Base-by-base conservation (phyloP, 108 stramenopile species). In the Seminavis robusta region DNA sequence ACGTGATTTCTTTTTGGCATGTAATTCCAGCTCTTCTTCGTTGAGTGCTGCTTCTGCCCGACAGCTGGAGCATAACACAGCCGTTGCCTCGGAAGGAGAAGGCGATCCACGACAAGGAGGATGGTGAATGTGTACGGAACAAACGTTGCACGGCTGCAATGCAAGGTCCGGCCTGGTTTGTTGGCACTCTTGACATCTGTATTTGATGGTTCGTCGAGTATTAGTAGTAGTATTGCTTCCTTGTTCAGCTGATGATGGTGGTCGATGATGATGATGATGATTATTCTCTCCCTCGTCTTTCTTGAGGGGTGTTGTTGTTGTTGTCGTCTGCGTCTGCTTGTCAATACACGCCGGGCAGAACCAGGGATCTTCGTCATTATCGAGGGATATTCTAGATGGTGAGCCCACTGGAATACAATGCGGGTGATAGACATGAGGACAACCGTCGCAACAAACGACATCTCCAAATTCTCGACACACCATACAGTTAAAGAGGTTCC, bases 361-460 rank as follows among this genome's bases (percentile, higher is more conserved):
- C 90, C 90, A 91, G 1, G 90, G 90, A 60, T 91, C 84, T 33
- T 91, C 86, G 42, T 88, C 90, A 37, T 71, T 63, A 16, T 79
- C 77, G 11, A 85, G 59, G 33, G 69, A 68, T 9, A 37, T 51
- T 13, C 77, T 74, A 63, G 79, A 76, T 16, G 65, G 53, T 26
- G 39, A 43, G 26, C 60, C 65, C 4, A 39, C 16, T 11, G 85
- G 86, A 39, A 91, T 53, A 42, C 90, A 91, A 7, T 60, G 28
- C 19, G 67, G 77, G 61, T 91, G 90, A 56, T 81, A 87, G 5
- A 88, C 86, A 19, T 65, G 61, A 8, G 89, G 90, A 54, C 90
- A 91, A 1, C 86, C 86, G 66, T 91, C 90, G 32, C 90, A 91
- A 52, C 90, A 91, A 4, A 88, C 90, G 7, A 91, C 84, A 41